Evolutionary conservation across 352 stramenopile species (phyloP).

Genomic region (Phytophthora citricola): DNA sequence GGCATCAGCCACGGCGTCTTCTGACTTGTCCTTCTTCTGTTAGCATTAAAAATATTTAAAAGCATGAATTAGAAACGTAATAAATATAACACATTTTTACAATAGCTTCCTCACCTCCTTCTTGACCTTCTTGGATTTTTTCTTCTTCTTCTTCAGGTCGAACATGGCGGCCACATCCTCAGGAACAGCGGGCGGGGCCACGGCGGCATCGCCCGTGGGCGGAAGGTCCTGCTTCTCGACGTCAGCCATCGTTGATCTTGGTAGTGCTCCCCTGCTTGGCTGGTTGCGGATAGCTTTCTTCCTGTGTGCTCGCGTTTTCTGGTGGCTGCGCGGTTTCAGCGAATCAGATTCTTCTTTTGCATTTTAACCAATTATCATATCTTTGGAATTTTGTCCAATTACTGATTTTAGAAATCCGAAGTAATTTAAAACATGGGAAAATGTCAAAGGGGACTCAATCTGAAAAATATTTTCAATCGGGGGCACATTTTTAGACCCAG

Average conservation of each 20-base stretch:
- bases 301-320: conserved; percentile 47
- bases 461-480: too few relatives aligned
- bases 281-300: conserved; percentile 32
- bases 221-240: conserved; percentile 56
- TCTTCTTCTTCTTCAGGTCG: conserved; percentile 92
- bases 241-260: conserved; percentile 57
- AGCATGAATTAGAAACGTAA: conserved; percentile 22
- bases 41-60: conserved; percentile 1
- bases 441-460: too few relatives aligned
- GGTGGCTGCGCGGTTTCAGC: conserved; percentile 39
- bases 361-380: too few relatives aligned
- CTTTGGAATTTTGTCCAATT: too few relatives aligned
- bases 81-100: background rate
- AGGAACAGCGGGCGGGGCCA: conserved; percentile 58
- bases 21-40: conserved; percentile 71
- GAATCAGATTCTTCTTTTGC: background rate
- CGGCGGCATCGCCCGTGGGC: conserved; percentile 42
- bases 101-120: conserved; percentile 57
- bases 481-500: too few relatives aligned
- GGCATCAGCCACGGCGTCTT: conserved; percentile 32
- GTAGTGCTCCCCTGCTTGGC: conserved; percentile 34
- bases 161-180: conserved; percentile 92
- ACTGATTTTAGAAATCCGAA: too few relatives aligned
- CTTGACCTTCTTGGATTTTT: conserved; percentile 94
- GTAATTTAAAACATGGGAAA: too few relatives aligned